These are phyloP conservation scores for Boletus speciosus DNA, from an alignment of 768 basidiomycete species.

Conservation along the genomic window DNA sequence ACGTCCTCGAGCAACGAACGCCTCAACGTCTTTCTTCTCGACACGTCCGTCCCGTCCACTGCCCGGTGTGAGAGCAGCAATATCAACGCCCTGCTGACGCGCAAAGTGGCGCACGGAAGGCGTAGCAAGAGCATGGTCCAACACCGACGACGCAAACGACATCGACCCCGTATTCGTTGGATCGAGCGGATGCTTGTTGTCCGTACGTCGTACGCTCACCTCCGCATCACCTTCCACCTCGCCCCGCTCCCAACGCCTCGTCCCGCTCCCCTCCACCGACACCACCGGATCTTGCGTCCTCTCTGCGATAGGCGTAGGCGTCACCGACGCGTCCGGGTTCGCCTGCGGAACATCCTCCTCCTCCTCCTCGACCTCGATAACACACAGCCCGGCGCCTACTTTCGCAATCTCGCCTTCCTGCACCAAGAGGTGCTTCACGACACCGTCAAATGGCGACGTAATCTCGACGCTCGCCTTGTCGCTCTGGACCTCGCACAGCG, in stretches of 20 bases:
- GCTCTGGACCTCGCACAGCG: slow-evolving; percentile 81
- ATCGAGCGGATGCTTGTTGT: slow-evolving; percentile 59
- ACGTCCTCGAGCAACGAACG: slow-evolving; percentile 39
- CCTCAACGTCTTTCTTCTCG: slow-evolving; percentile 71
- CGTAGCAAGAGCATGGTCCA: slow-evolving; percentile 54
- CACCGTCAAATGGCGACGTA: slow-evolving; percentile 80
- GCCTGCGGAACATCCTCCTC: slow-evolving; percentile 3
- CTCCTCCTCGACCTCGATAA: slow-evolving; percentile 78
- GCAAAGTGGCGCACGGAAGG: slow-evolving; percentile 81
- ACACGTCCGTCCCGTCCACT: slow-evolving; percentile 74
- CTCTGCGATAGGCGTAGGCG: neutral
- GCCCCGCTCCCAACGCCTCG: neutral
- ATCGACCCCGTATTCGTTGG: slow-evolving; percentile 39
- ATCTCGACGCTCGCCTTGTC: slow-evolving; percentile 93
- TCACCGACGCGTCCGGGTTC: neutral
- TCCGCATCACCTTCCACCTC: neutral
- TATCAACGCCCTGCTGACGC: slow-evolving; percentile 58
- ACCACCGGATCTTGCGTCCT: slow-evolving; percentile 15
- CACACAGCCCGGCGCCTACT: slow-evolving; percentile 73
- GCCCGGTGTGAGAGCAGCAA: slow-evolving; percentile 55
- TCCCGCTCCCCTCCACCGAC: neutral
- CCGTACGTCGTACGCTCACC: neutral
- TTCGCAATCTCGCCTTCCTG: slow-evolving; percentile 81
- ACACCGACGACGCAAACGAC: slow-evolving; percentile 13
- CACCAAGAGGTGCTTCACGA: slow-evolving; percentile 68